Evolutionary conservation across 139 green algal species (phyloP), one percentile per base, ranked within the genome.

Genomic region (Ostreobium quekettii): DNA sequence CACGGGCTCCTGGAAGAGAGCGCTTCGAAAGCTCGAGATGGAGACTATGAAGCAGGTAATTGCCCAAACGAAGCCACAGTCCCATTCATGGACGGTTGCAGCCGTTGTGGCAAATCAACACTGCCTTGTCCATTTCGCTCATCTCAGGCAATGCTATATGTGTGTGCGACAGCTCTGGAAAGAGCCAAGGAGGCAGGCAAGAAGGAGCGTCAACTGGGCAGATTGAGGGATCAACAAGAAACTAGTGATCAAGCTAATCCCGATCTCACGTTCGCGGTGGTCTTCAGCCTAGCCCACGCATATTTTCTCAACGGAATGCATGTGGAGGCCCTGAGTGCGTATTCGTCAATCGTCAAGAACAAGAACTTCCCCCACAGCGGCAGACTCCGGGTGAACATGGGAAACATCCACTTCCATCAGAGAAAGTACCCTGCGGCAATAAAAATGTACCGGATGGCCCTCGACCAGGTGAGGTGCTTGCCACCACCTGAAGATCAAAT

Each of bases 381-480:
- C 35, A 77, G 83, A 42, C 78, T 96, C 64, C 82, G 89, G 11
- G 74, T 96, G 33, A 96, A 96, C 76, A 92, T 96, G 80, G 89
- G 89, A 48, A 92, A 91, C 76, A 82, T 93, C 4, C 84, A 95
- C 70, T 91, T 85, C 71, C 75, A 90, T 68, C 75, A 85, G 77
- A 60, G 62, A 4, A 79, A 86, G 47, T 89, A 80, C 60, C 74
- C 78, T 0, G 66, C 77, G 36, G 83, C 85, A 2, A 86, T 87
- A 66, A 88, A 88, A 74, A 88, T 88, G 82, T 95, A 90, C 73
- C 81, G 88, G 71, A 96, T 96, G 89, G 87, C 88, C 8, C 74
- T 95, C 38, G 89, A 96, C 73, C 78, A 86, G 66, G 71, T 92
- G 42, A 65, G n/a, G n/a, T n/a, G n/a, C n/a, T n/a, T n/a, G n/a